These are phyloP conservation scores for Lichina pygmaea DNA, from an alignment of 495 filamentous ascomycete genomes.

Conservation along the genomic window DNA sequence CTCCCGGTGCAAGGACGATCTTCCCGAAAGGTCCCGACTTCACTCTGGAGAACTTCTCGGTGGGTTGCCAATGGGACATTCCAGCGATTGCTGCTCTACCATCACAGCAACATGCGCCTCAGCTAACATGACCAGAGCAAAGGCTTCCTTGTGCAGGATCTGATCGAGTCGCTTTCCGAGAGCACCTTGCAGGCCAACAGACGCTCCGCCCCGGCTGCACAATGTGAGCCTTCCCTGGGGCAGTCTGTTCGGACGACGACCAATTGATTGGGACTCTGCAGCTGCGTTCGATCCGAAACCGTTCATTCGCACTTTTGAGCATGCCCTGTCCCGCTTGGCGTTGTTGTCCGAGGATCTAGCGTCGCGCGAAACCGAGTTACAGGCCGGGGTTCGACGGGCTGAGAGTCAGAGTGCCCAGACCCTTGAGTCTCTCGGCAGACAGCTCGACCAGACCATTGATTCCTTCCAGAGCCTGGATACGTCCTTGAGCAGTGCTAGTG, in stretches of 20 bases:
- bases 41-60: slow-evolving; percentile 66
- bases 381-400: slow-evolving; percentile 66
- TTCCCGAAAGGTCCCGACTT: slow-evolving; percentile 60
- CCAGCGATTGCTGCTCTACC: no score
- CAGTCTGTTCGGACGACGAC: no score
- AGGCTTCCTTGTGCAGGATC: slow-evolving; percentile 95
- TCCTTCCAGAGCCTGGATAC: slow-evolving; percentile 74
- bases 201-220: slow-evolving; percentile 30
- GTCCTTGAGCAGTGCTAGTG: slow-evolving; percentile 30
- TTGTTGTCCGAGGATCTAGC: slow-evolving; percentile 69
- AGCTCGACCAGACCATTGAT: slow-evolving; percentile 72
- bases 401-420: slow-evolving; percentile 82
- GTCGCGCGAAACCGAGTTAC: slow-evolving; percentile 64
- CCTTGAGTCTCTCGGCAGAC: slow-evolving; percentile 54
- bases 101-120: no score
- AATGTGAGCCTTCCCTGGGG: slow-evolving; percentile 1
- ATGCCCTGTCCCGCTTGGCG: slow-evolving; percentile 51
- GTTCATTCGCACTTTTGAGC: slow-evolving; percentile 82
- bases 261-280: slow-evolving; percentile 2
- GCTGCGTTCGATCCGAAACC: slow-evolving; percentile 85
- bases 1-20: slow-evolving; percentile 16
- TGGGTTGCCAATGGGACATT: slow-evolving; percentile 7
- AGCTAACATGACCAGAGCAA: slow-evolving; percentile 17
- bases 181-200: slow-evolving; percentile 46
- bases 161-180: slow-evolving; percentile 81